Evolutionary conservation across 352 stramenopile genomes (phyloP).

Genomic region (Phytophthora niederhauseri): DNA sequence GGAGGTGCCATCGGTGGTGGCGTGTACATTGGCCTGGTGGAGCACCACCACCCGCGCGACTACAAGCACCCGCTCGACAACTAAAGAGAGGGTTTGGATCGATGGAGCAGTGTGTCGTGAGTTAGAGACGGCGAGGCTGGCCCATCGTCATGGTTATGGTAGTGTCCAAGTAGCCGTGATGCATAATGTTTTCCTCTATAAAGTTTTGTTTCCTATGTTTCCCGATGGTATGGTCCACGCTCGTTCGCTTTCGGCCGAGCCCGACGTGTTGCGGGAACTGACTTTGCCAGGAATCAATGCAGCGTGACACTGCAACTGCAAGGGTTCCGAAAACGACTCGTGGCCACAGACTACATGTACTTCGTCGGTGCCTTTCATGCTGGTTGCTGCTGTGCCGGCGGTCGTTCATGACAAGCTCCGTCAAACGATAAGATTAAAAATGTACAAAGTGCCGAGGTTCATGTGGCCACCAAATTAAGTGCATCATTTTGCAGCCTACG

Average conservation of each 20-base stretch:
- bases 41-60: conserved; percentile 47
- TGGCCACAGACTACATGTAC: neutral
- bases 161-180: conserved; percentile 3
- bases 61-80: conserved; percentile 39
- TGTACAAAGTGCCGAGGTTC: too few relatives aligned
- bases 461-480: too few relatives aligned
- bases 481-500: too few relatives aligned
- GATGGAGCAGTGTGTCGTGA: neutral
- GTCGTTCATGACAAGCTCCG: neutral
- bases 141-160: neutral
- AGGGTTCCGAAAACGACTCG: neutral
- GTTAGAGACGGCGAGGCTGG: neutral
- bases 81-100: conserved; percentile 43
- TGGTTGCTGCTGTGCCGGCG: neutral
- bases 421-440: neutral
- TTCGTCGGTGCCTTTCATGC: neutral
- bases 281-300: neutral
- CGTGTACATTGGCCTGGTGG: conserved; percentile 40
- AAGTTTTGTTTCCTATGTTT: conserved; percentile 2
- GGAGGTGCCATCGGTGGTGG: conserved; percentile 37
- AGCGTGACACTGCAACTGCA: neutral
- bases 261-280: conserved; percentile 7
- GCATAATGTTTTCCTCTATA: conserved; percentile 5
- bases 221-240: neutral
- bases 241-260: neutral